Evolutionary conservation across 78 protist species (phyloP).

Genomic region (Speleostelium caveatum): DNA sequence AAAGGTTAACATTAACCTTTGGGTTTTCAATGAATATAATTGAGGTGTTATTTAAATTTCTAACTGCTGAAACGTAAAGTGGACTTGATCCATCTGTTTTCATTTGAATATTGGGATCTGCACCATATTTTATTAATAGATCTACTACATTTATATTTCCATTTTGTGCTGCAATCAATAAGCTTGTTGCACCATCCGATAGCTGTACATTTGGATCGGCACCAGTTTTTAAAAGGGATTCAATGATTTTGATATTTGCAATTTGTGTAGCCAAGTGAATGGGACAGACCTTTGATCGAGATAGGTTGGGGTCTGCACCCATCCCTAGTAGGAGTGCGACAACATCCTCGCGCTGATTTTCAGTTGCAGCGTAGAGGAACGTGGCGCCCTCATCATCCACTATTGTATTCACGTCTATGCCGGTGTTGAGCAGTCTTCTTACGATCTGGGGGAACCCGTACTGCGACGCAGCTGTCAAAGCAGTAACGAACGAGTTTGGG

Average conservation of each 20-base stretch:
- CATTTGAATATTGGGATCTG: slow-evolving; percentile 67
- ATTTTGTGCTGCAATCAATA: slow-evolving; percentile 71
- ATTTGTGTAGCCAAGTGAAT: slow-evolving; percentile 45
- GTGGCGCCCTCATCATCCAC: slow-evolving; percentile 66
- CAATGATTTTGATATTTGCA: slow-evolving; percentile 14
- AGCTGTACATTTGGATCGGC: slow-evolving; percentile 20
- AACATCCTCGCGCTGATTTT: slow-evolving; percentile 32
- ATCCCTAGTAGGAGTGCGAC: slow-evolving; percentile 15
- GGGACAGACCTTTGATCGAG: slow-evolving; percentile 9
- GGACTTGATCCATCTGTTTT: slow-evolving; percentile 59
- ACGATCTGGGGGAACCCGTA: slow-evolving; percentile 46
- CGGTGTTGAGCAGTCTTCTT: slow-evolving; percentile 28
- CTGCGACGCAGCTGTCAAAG: slow-evolving; percentile 44
- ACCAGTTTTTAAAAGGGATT: not conserved
- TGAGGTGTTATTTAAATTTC: slow-evolving; percentile 19
- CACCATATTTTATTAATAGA: slow-evolving; percentile 1
- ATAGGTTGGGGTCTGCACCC: slow-evolving; percentile 38
- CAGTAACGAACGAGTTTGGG: slow-evolving; percentile 13
- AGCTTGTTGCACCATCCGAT: slow-evolving; percentile 60
- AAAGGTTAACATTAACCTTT: not conserved
- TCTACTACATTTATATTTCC: slow-evolving; percentile 26
- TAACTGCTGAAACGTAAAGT: slow-evolving; percentile 23
- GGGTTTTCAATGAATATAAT: slow-evolving; percentile 1
- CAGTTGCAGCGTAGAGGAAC: slow-evolving; percentile 41
- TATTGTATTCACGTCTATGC: slow-evolving; percentile 29